A percentile compares a stretch with the other conserved stretches of the same genome.
phyloP scores from a whole-genome alignment of 2,329 filamentous ascomycete species.

The Bipolaris sorokiniana region DNA sequence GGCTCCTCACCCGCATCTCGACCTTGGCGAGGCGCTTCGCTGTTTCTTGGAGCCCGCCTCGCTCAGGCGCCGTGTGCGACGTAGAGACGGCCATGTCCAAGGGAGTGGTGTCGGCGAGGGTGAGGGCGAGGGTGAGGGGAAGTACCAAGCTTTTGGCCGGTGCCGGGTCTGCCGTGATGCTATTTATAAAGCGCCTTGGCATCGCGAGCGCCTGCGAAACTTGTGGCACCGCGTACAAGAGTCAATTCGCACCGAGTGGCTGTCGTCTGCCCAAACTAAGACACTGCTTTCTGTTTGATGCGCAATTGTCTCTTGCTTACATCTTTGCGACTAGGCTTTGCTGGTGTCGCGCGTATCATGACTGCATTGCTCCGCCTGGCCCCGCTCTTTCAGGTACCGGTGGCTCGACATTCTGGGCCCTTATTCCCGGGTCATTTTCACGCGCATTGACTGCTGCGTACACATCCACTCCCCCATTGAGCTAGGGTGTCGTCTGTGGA shows the following conservation, averaged over 20 bases:
- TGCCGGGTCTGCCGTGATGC: slow-evolving; percentile 1
- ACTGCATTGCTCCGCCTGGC: background rate
- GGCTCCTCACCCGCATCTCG: background rate
- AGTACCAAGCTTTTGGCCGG: slow-evolving; percentile 1
- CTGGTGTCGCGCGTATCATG: background rate
- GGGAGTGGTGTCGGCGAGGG: background rate
- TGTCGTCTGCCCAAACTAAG: background rate
- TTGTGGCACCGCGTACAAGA: background rate
- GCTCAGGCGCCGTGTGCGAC: background rate
- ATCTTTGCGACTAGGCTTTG: background rate
- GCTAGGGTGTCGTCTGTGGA: too few relatives aligned
- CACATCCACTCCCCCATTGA: background rate
- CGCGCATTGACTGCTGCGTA: background rate
- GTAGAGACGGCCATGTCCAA: background rate
- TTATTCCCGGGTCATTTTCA: background rate
- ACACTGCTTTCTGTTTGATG: background rate
- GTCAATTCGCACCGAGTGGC: background rate
- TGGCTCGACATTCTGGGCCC: background rate
- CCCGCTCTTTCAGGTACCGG: background rate
- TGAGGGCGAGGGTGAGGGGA: background rate
- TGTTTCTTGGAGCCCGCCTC: background rate
- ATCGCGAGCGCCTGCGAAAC: background rate
- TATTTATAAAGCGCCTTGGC: background rate
- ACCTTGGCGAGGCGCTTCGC: background rate
- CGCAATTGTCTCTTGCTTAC: background rate